A percentile compares a stretch with the other conserved stretches of the same genome.
Evolutionary conservation across 441 rosid species (phyloP).

Genomic region (Aquilaria agallochum): DNA sequence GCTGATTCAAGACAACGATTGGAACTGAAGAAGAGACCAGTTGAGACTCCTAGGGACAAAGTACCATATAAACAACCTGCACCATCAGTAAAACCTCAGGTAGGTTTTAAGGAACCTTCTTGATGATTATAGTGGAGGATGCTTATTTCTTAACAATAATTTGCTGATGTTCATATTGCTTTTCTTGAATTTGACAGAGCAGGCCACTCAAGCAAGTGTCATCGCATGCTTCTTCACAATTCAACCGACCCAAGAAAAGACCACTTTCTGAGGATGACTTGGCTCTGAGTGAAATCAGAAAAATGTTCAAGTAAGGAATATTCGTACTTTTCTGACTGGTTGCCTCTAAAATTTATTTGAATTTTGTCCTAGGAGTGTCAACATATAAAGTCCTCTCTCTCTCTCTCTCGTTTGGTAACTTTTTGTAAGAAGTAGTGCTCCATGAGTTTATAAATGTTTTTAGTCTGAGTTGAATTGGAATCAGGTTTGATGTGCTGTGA

Average conservation of each 20-base stretch:
- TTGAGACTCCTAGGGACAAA: conserved; percentile 33
- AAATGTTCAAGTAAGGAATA: conserved; percentile 51
- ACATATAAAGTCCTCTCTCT: not conserved
- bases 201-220: conserved; percentile 43
- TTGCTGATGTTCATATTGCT: conserved; percentile 9
- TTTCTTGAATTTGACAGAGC: conserved; percentile 28
- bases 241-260: conserved; percentile 54
- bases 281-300: conserved; percentile 61
- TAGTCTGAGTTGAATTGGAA: no score
- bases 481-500: no score
- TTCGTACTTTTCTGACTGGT: no score
- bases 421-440: no score
- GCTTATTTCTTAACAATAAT: not conserved
- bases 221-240: conserved; percentile 29
- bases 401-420: not conserved
- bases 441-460: no score
- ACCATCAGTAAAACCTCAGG: conserved; percentile 55
- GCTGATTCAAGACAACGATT: conserved; percentile 43
- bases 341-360: no score
- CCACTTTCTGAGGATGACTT: conserved; percentile 42
- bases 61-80: conserved; percentile 36
- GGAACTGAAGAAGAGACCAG: conserved; percentile 44
- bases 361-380: no score
- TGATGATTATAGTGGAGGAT: not conserved
- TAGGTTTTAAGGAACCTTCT: conserved; percentile 2